Conservation (phyloP, 2,329 filamentous ascomycete genomes). For the Cercospora sp. region DNA sequence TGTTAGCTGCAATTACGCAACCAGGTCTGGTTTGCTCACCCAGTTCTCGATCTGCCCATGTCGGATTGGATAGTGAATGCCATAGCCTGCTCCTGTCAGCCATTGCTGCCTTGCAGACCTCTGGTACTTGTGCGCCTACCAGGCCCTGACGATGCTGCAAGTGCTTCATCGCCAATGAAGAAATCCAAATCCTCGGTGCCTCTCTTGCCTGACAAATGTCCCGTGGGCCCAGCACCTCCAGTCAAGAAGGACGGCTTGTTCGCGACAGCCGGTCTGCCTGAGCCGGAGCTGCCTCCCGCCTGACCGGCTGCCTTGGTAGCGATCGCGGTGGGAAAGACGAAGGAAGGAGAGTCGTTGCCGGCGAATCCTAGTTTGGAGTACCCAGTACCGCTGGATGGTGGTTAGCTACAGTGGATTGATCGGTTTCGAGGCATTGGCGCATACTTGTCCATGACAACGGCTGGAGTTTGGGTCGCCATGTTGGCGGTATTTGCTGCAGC, state of each 20-base stretch:
- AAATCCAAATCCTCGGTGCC: conserved; percentile 97
- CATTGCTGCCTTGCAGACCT: background rate
- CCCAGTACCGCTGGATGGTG: conserved; percentile 79
- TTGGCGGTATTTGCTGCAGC: conserved; percentile 33
- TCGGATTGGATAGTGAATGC: conserved; percentile 93
- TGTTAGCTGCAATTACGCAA: conserved; percentile 17
- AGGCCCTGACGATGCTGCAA: conserved; percentile 78
- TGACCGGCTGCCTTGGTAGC: conserved; percentile 79
- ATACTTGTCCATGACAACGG: conserved; percentile 99
- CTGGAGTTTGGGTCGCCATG: conserved; percentile 98
- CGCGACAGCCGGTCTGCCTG: conserved; percentile 82
- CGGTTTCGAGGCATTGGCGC: conserved; percentile 14
- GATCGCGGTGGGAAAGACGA: conserved; percentile 98
- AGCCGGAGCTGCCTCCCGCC: conserved; percentile 68
- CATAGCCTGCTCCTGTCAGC: conserved; percentile 66
- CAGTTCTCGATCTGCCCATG: conserved; percentile 99
- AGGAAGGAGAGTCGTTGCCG: conserved; percentile 97
- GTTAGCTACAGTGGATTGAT: conserved; percentile 28
- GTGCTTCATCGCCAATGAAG: conserved; percentile 96
- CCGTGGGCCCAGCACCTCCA: conserved; percentile 78
- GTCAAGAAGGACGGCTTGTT: conserved; percentile 96
- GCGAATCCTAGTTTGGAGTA: conserved; percentile 99
- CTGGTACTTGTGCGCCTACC: conserved; percentile 52
- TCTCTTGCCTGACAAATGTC: conserved; percentile 85
- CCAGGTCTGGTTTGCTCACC: conserved; percentile 53